These are phyloP conservation scores for Dacryopinax spathularia DNA, from an alignment of 768 basidiomycete genomes.

Conservation along the genomic window DNA sequence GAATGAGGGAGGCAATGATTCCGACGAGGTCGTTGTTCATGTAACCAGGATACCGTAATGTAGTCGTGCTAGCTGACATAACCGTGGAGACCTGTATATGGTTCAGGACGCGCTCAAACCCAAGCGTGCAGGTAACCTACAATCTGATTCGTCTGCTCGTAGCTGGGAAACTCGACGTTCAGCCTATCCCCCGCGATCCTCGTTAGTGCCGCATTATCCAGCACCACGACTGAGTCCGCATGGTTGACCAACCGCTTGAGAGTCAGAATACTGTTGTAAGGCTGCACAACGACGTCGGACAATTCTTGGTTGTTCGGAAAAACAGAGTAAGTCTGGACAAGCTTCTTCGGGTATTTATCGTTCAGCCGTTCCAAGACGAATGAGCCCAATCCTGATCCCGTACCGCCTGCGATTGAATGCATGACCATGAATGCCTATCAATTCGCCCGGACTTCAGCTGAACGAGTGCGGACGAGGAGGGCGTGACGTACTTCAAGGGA, in stretches of 20 bases:
- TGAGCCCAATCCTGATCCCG: slow-evolving; percentile 96
- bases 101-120: neutral
- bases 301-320: slow-evolving; percentile 81
- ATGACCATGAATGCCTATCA: slow-evolving; percentile 95
- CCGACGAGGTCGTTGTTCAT: slow-evolving; percentile 99
- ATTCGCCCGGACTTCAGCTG: neutral
- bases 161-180: slow-evolving; percentile 65
- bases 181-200: slow-evolving; percentile 87
- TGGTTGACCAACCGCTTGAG: slow-evolving; percentile 89
- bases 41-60: slow-evolving; percentile 90
- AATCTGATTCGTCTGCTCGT: slow-evolving; percentile 85
- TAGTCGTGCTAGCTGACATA: slow-evolving; percentile 94
- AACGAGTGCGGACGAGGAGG: neutral
- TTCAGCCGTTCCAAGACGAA: slow-evolving; percentile 90
- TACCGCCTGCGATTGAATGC: slow-evolving; percentile 97
- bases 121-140: slow-evolving; percentile 29
- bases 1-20: slow-evolving; percentile 90
- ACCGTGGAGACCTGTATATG: slow-evolving; percentile 73
- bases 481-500: slow-evolving; percentile 62
- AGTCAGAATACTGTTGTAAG: slow-evolving; percentile 89
- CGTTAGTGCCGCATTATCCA: slow-evolving; percentile 88
- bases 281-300: slow-evolving; percentile 94
- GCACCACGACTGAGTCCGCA: slow-evolving; percentile 91
- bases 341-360: slow-evolving; percentile 96
- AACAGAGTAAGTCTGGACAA: slow-evolving; percentile 97